Conservation (phyloP, 768 basidiomycete species). For the Melanogaster broomeanus region DNA sequence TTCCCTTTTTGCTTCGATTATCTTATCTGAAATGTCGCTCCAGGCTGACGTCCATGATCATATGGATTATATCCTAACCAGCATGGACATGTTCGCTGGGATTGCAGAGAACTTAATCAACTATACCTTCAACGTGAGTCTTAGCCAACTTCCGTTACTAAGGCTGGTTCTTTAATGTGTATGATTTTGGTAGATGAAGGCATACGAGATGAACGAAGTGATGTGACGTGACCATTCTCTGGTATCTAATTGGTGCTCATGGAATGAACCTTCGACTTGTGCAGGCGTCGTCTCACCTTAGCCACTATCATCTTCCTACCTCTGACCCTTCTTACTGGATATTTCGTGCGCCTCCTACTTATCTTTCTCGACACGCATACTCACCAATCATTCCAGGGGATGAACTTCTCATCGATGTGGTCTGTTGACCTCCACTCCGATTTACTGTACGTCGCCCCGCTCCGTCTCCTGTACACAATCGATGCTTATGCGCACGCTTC, state of each 20-base stretch:
- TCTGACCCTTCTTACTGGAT: constrained; percentile 68
- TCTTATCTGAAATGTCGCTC: not conserved
- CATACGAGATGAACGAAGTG: constrained; percentile 75
- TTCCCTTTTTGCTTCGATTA: not conserved
- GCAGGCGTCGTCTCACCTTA: constrained; percentile 63
- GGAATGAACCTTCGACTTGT: not conserved
- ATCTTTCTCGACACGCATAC: constrained; percentile 16
- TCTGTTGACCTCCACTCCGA: constrained; percentile 47
- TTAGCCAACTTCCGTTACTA: not conserved
- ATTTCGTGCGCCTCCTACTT: constrained; percentile 52
- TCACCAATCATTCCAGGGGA: constrained; percentile 46
- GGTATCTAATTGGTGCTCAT: not conserved
- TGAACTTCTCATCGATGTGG: constrained; percentile 64
- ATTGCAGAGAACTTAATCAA: constrained; percentile 73
- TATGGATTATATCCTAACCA: constrained; percentile 69
- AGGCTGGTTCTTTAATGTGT: not conserved
- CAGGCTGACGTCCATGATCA: constrained; percentile 78
- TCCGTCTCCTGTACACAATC: not conserved
- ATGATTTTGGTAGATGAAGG: constrained; percentile 51
- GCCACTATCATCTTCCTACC: constrained; percentile 74
- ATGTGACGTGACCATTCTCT: constrained; percentile 47
- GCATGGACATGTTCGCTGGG: constrained; percentile 71
- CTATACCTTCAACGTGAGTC: constrained; percentile 71
- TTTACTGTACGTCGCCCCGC: constrained; percentile 39
- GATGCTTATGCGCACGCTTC: constrained; percentile 17